phyloP scores from a whole-genome alignment of 2,329 filamentous ascomycete species.

The Neonectria coccinea region DNA sequence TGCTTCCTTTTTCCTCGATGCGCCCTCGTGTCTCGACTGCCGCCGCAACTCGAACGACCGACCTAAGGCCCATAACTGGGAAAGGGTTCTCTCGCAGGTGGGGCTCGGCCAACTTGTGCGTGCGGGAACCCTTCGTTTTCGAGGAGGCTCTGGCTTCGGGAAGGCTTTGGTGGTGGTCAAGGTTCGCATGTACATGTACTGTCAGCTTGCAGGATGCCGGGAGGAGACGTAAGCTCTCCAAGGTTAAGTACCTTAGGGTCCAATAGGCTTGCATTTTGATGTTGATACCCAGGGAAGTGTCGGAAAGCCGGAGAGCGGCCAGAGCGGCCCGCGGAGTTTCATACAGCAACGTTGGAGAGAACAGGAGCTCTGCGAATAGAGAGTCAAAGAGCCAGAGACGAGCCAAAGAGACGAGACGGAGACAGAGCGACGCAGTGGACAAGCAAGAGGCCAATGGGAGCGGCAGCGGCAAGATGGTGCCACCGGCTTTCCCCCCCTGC shows the following conservation, averaged over 20 bases:
- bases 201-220: constrained; percentile 22
- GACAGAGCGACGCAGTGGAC: constrained; percentile 23
- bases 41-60: constrained; percentile 37
- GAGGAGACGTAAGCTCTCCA: constrained; percentile 20
- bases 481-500: constrained; percentile 20
- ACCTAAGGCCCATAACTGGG: constrained; percentile 28
- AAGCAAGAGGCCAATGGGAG: constrained; percentile 23
- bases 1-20: constrained; percentile 36
- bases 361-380: not conserved
- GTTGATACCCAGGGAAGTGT: not conserved
- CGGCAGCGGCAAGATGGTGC: constrained; percentile 24
- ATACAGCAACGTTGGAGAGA: not conserved
- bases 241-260: constrained; percentile 2
- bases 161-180: constrained; percentile 17
- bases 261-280: constrained; percentile 17
- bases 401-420: constrained; percentile 15
- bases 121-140: constrained; percentile 15
- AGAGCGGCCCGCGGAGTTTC: not conserved
- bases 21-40: constrained; percentile 38
- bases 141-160: constrained; percentile 6
- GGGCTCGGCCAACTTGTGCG: constrained; percentile 29
- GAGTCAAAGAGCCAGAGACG: constrained; percentile 3
- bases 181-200: constrained; percentile 20
- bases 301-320: constrained; percentile 2
- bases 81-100: constrained; percentile 32